Base-by-base conservation (phyloP, 371 early-diverging fungal genomes). In the Lichtheimia hyalospora region DNA sequence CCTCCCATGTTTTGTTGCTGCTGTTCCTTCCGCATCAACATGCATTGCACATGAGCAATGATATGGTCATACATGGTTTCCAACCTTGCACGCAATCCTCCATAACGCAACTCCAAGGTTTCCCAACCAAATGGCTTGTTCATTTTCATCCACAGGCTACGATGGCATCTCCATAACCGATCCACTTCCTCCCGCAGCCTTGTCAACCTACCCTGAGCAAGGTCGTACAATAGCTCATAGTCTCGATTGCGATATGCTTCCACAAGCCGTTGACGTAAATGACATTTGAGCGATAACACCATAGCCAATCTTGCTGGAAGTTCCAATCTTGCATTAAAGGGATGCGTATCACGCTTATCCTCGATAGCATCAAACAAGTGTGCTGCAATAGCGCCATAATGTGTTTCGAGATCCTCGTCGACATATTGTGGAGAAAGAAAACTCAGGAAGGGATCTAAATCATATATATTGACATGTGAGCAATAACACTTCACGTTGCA, bases 101-200 rank as follows among this genome's bases (percentile, higher is more conserved):
- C 94, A 67, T 94, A 94, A 34, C 94, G 84, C 55, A 87, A 67
- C 63, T 94, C 93, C 3, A 94, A 59, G 0, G 90, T 83, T 63
- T 94, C 94, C 87, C 90, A 88, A 2, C 94, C 94, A 81, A 92
- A 92, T 1, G 94, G 92, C 58, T 90, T 90, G 70, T 88, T 88
- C 55, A 84, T 87, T 54, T 79, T 74, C 66, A 85, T 81, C 94
- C 94, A 94, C 61, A 90, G 60, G 6, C 75, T 70, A 4, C 94
- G 87, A 67, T 94, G 94, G 61, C 82, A 89, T 48, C 81, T 81
- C 92, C 92, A 92, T 27, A 94, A 81, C 39, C 69, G 76, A 51
- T 89, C 85, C 15, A 89, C 83, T 13, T 87, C 88, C 34, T 82
- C 77, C 16, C 84, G 74, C 10, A 93, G 69, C 3, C 73, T 70